Conservation (phyloP, 1,284 basidiomycete species). For the Retiboletus flavoniger region DNA sequence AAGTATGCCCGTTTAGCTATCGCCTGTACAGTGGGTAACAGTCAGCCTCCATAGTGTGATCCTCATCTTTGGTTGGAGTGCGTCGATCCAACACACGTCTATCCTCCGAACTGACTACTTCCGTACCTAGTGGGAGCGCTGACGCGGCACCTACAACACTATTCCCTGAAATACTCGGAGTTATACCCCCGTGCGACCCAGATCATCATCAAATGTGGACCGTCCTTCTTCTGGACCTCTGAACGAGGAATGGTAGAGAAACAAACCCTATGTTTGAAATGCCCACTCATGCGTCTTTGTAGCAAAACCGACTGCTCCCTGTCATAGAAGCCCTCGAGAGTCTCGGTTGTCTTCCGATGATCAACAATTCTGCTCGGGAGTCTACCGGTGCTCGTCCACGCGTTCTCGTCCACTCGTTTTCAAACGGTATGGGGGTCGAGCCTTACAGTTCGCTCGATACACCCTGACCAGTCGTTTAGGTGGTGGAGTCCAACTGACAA, state of each 20-base stretch:
- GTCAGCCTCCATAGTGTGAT: slow-evolving; percentile 38
- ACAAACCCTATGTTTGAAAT: background rate
- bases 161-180: slow-evolving; percentile 44
- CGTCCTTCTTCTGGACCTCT: slow-evolving; percentile 41
- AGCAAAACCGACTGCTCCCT: slow-evolving; percentile 38
- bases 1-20: slow-evolving; percentile 15
- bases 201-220: slow-evolving; percentile 44
- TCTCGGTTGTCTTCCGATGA: slow-evolving; percentile 38
- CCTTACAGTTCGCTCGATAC: background rate
- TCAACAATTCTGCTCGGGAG: background rate
- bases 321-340: slow-evolving; percentile 41
- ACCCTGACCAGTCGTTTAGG: slow-evolving; percentile 36
- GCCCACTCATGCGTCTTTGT: slow-evolving; percentile 1
- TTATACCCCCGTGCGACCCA: slow-evolving; percentile 51
- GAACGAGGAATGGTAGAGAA: slow-evolving; percentile 36
- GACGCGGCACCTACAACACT: slow-evolving; percentile 50
- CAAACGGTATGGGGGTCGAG: slow-evolving; percentile 44
- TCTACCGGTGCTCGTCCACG: slow-evolving; percentile 22
- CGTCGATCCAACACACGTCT: slow-evolving; percentile 6
- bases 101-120: background rate
- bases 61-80: slow-evolving; percentile 53
- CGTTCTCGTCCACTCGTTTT: slow-evolving; percentile 53
- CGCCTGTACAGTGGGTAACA: background rate
- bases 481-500: slow-evolving; percentile 43
- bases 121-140: slow-evolving; percentile 46